Evolutionary conservation across 345 rosid species (phyloP).

Genomic region (Populus tremula): DNA sequence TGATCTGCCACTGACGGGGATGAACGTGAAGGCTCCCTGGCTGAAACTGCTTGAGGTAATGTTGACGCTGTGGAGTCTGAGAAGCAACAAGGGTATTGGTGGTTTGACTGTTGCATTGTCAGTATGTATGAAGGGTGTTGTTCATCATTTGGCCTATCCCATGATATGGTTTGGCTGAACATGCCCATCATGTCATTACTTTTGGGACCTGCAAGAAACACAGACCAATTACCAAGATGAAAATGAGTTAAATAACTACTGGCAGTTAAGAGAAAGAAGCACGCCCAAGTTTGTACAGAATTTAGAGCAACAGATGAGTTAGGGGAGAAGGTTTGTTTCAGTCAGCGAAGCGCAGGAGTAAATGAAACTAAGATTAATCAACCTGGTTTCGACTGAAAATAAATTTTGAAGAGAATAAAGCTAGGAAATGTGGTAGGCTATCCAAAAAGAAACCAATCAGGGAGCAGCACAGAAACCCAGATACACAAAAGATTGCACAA

Average conservation of each 20-base stretch:
- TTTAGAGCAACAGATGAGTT: slow-evolving; percentile 18
- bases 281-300: neutral
- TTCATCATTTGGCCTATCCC: slow-evolving; percentile 39
- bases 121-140: slow-evolving; percentile 15
- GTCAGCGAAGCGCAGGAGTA: slow-evolving; percentile 14
- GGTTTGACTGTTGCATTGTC: slow-evolving; percentile 41
- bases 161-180: slow-evolving; percentile 34
- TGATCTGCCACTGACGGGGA: slow-evolving; percentile 13
- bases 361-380: neutral
- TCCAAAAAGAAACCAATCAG: slow-evolving; percentile 9
- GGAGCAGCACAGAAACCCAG: slow-evolving; percentile 28
- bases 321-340: slow-evolving; percentile 19
- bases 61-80: slow-evolving; percentile 23
- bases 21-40: slow-evolving; percentile 26
- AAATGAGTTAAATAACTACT: neutral
- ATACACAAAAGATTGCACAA: neutral
- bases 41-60: slow-evolving; percentile 25
- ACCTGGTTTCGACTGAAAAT: neutral
- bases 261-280: neutral
- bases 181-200: slow-evolving; percentile 41
- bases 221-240: slow-evolving; percentile 7
- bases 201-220: slow-evolving; percentile 35
- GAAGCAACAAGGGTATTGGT: slow-evolving; percentile 23
- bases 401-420: neutral
- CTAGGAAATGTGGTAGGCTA: neutral